Evolutionary conservation across 768 basidiomycete species (phyloP), one percentile per base, ranked within the genome.

Genomic region (Rhodotorula kratochvilovae): DNA sequence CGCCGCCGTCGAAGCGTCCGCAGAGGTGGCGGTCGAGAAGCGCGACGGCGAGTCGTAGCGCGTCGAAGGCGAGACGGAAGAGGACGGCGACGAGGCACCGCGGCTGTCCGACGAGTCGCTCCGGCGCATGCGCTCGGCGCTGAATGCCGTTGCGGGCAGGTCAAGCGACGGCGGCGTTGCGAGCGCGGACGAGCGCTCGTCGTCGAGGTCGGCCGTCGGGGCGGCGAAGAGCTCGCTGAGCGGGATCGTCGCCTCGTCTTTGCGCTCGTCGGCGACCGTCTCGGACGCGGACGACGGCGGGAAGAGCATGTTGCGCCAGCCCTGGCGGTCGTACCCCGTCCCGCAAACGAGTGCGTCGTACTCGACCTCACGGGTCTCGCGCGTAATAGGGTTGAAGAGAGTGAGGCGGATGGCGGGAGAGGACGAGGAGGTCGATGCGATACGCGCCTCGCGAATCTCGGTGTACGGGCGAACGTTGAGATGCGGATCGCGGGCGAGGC

Each of bases 311-410:
- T 59, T 36, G 57, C 83, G 72, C 85, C 85, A 86, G 0, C 80
- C 79, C n/a, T 81, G 79, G 36, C 85, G 82, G 67, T 85, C 82
- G 76, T 86, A 86, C 21, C 85, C 85, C 19, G 85, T 86, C 4
- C 84, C 85, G 76, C 83, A 85, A 62, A 86, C 77, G 75, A 86
- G 77, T 36, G 78, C 81, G 74, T 86, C 84, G 77, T 86, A 86
- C 35, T 76, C 76, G 46, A 75, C 67, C 57, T 81, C 78, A 21
- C 76, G 72, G 66, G 79, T 74, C 23, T 79, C 76, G 19, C 78
- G 79, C n/a, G 79, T 81, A 58, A 83, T 77, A 16, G 81, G 71
- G 74, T 84, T 81, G 76, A 82, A 81, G 45, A 81, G 73, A 31
- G 73, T 76, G 54, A 84, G 76, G 19, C 61, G 77, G 63, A 80